phyloP scores from a whole-genome alignment of 2,329 filamentous ascomycete species.

The Conoideocrella luteorostrata region DNA sequence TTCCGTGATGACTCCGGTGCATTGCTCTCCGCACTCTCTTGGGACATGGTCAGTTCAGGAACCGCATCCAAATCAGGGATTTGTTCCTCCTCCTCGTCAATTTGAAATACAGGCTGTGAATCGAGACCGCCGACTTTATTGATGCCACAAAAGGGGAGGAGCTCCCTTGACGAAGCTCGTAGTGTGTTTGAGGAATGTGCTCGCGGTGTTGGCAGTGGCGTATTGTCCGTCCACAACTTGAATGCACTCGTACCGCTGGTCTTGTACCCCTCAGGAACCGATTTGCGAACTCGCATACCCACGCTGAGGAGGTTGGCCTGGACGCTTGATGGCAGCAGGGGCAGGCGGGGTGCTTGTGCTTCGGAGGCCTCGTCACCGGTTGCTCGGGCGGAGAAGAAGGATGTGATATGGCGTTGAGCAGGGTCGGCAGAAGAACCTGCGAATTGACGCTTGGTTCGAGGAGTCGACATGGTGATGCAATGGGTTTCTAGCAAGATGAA shows the following conservation, averaged over 20 bases:
- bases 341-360: conserved; percentile 24
- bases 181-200: conserved; percentile 10
- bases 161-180: conserved; percentile 44
- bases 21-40: conserved; percentile 42
- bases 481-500: neutral
- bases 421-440: conserved; percentile 52
- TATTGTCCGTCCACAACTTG: conserved; percentile 41
- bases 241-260: conserved; percentile 49
- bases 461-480: conserved; percentile 40
- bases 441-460: conserved; percentile 55
- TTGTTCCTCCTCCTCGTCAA: conserved; percentile 18
- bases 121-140: conserved; percentile 66
- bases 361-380: conserved; percentile 29
- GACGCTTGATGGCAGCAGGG: conserved; percentile 55
- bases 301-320: conserved; percentile 84
- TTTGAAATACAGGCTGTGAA: conserved; percentile 43
- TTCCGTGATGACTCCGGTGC: conserved; percentile 34
- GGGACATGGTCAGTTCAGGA: conserved; percentile 47
- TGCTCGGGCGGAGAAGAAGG: conserved; percentile 46
- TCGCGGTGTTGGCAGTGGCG: conserved; percentile 6
- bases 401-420: conserved; percentile 56
- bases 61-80: conserved; percentile 32
- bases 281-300: conserved; percentile 91
- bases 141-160: conserved; percentile 76
- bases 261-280: conserved; percentile 90